Percentiles rank a stretch among this genome's conserved stretches.
These are phyloP conservation scores for Fusarium begoniae DNA, from an alignment of 2,329 filamentous ascomycete species.

Conservation along the genomic window DNA sequence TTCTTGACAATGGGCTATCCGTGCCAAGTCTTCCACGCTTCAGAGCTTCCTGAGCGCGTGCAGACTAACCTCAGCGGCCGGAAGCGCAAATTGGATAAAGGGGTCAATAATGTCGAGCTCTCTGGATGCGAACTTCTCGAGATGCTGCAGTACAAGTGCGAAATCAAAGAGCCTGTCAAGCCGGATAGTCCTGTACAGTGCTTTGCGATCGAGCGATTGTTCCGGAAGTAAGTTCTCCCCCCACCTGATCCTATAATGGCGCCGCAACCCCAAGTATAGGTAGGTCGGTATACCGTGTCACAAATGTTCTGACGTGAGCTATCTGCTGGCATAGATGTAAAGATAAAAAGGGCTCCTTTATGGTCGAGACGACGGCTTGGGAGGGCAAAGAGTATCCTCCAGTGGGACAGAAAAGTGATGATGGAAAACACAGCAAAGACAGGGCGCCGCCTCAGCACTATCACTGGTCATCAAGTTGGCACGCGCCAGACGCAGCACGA, in stretches of 20 bases:
- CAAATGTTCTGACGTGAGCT: conserved; percentile 1
- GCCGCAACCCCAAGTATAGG: background rate
- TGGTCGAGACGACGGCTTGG: conserved; percentile 72
- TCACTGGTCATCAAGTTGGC: conserved; percentile 50
- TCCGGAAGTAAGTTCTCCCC: conserved; percentile 61
- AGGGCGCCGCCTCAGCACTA: conserved; percentile 37
- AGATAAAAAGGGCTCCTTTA: conserved; percentile 66
- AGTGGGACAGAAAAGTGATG: conserved; percentile 12
- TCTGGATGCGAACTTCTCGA: conserved; percentile 64
- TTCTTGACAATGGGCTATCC: conserved; percentile 64
- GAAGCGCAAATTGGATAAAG: conserved; percentile 60
- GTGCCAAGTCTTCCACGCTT: conserved; percentile 62
- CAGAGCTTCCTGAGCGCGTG: conserved; percentile 58
- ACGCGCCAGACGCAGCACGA: conserved; percentile 44
- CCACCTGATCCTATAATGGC: background rate
- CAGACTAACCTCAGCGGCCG: conserved; percentile 60
- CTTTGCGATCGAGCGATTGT: conserved; percentile 66
- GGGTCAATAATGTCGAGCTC: conserved; percentile 57
- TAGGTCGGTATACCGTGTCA: background rate
- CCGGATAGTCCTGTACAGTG: conserved; percentile 61
- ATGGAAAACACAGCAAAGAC: conserved; percentile 23
- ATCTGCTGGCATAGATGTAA: conserved; percentile 60
- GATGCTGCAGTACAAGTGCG: conserved; percentile 70
- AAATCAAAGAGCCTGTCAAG: conserved; percentile 58
- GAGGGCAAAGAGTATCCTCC: conserved; percentile 52